Conservation (phyloP, 2,329 filamentous ascomycete genomes). For the Monosporascus sp. region DNA sequence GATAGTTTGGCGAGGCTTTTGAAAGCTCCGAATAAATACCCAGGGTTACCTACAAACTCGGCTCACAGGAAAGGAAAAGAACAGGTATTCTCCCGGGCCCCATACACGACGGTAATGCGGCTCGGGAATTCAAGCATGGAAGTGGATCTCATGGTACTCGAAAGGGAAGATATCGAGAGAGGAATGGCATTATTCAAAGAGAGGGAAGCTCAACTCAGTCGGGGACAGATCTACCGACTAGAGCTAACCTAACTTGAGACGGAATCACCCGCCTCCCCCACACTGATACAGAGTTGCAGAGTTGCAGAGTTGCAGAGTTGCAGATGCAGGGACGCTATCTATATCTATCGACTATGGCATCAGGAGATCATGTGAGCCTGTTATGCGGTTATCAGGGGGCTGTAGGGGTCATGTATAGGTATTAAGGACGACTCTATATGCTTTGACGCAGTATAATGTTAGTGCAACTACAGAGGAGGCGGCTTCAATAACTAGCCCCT, state of each 20-base stretch:
- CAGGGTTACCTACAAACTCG: not conserved
- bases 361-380: not conserved
- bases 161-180: not conserved
- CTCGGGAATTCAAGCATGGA: not conserved
- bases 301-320: too few relatives aligned
- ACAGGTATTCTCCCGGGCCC: not conserved
- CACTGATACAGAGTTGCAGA: not conserved
- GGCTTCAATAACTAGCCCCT: too few relatives aligned
- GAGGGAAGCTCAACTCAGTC: not conserved
- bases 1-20: not conserved
- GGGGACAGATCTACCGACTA: not conserved
- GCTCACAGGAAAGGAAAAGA: not conserved
- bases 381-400: not conserved
- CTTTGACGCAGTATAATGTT: too few relatives aligned
- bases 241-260: not conserved
- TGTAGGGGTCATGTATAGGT: not conserved
- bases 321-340: not conserved
- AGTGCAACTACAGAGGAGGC: too few relatives aligned
- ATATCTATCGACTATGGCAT: not conserved
- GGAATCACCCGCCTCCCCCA: not conserved
- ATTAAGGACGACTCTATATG: not conserved
- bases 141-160: not conserved
- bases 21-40: not conserved
- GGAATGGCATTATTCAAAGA: not conserved
- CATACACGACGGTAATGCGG: not conserved